A percentile compares a stretch with the other conserved stretches of the same genome.
phyloP scores from a whole-genome alignment of 768 basidiomycete species.

The Dendrothele bispora region DNA sequence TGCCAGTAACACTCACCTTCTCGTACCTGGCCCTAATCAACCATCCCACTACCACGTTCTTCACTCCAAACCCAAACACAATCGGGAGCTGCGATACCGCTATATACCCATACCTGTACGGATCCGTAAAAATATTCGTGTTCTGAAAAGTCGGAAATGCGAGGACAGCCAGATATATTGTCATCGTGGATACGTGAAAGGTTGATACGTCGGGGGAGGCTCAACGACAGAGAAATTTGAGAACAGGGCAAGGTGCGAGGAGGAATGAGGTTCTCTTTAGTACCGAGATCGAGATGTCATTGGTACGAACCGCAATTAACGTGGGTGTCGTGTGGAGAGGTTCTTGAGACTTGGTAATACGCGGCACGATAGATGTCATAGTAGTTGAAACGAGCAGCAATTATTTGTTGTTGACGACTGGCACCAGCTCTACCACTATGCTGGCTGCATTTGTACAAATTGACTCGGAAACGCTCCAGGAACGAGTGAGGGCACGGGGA shows the following conservation, averaged over 20 bases:
- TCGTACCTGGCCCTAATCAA: slow-evolving; percentile 66
- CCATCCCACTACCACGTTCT: slow-evolving; percentile 65
- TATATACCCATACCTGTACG: not conserved
- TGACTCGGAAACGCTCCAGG: slow-evolving; percentile 52
- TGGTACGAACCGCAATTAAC: not conserved
- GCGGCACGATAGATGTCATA: not conserved
- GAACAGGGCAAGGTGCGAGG: slow-evolving; percentile 23
- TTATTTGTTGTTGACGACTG: no score
- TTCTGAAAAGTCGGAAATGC: not conserved
- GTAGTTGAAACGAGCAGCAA: not conserved
- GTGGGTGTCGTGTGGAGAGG: not conserved
- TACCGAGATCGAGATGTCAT: no score
- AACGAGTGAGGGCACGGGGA: no score
- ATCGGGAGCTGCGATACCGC: not conserved
- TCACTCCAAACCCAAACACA: slow-evolving; percentile 60
- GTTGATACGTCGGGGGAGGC: slow-evolving; percentile 27
- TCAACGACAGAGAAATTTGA: slow-evolving; percentile 18
- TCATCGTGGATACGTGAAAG: slow-evolving; percentile 19
- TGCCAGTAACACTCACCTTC: slow-evolving; percentile 49
- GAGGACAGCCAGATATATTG: not conserved
- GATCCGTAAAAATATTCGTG: not conserved
- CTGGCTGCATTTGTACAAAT: slow-evolving; percentile 34
- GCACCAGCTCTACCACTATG: no score
- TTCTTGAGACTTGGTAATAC: not conserved
- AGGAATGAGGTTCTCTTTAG: not conserved